Base-by-base conservation (phyloP, 1,284 basidiomycete genomes). In the Microbotryomycetes sp. region DNA sequence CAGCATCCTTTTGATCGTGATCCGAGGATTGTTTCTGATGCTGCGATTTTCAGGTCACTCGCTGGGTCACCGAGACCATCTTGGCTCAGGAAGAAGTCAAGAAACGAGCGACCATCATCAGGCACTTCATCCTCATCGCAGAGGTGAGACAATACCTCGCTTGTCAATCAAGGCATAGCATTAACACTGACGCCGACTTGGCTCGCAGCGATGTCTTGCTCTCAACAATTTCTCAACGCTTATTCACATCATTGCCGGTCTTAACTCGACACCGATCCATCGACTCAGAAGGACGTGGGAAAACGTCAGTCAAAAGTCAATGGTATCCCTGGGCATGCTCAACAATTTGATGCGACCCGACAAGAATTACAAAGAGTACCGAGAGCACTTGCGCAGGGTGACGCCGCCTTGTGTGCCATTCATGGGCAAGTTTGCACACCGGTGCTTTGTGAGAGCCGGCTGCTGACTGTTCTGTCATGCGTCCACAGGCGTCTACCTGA, bases 341-440 rank as follows among this genome's bases (percentile, higher is more conserved):
- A 70, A 66, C 54, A 76, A 78, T 49, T 63, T 76, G 23, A 69
- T 80, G 58, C 74, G 73, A 29, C 71, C 74, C 1, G 80, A 81
- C 71, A 91, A 90, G 79, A 98, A 97, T 73, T 98, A 96, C 78
- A 86, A 84, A 31, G 89, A 87, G 71, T 98, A 98, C 77, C 86
- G 91, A 57, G 85, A 88, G 64, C 83, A 86, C 58, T 83, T 99
- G 71, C 86, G 88, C 51, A 84, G 82, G 50, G 86, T 96, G 63
- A 85, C 88, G 46, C 92, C 93, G 0, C 94, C 96, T 54, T 97
- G 93, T 76, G 93, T 98, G 0, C 96, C 96, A 5, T 99, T 98
- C 78, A 87, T 99, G 57, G 94, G 92, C 92, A 71, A 69, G 81
- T 76, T 4, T 54, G 64, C 29, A 30, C 56, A 36, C 31, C 49